phyloP scores from a whole-genome alignment of 2,329 filamentous ascomycete species.

The Colletotrichum eremochloae region DNA sequence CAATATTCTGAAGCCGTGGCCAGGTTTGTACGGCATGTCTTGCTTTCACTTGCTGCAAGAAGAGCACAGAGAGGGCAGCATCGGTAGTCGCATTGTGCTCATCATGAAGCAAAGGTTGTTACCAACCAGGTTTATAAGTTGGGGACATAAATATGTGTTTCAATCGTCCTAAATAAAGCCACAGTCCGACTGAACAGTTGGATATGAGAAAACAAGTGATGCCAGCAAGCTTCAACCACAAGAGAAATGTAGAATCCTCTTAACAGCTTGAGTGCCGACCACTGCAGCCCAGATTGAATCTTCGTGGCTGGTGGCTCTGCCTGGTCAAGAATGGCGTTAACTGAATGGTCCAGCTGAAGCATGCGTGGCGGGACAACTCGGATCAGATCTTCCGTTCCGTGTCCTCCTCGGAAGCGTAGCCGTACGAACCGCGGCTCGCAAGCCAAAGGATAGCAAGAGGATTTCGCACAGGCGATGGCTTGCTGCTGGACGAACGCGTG shows the following conservation, averaged over 20 bases:
- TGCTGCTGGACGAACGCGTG: slow-evolving; percentile 7
- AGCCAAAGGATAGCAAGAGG: slow-evolving; percentile 1
- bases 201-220: neutral
- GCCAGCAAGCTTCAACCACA: neutral
- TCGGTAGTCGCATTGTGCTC: too few species aligned
- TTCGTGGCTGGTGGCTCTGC: neutral
- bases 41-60: too few species aligned
- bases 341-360: neutral
- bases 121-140: neutral
- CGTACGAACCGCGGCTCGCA: slow-evolving; percentile 2
- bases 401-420: neutral
- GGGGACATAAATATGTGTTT: neutral
- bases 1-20: too few species aligned
- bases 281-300: neutral
- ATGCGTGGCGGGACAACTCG: neutral
- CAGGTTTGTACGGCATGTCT: neutral
- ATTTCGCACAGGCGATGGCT: neutral
- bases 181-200: neutral
- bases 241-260: neutral
- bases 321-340: neutral
- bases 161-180: neutral
- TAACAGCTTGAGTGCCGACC: neutral
- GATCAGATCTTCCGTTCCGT: neutral
- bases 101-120: too few species aligned
- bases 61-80: too few species aligned